phyloP scores from a whole-genome alignment of 768 basidiomycete genomes.

The Glaciozyma martinii region DNA sequence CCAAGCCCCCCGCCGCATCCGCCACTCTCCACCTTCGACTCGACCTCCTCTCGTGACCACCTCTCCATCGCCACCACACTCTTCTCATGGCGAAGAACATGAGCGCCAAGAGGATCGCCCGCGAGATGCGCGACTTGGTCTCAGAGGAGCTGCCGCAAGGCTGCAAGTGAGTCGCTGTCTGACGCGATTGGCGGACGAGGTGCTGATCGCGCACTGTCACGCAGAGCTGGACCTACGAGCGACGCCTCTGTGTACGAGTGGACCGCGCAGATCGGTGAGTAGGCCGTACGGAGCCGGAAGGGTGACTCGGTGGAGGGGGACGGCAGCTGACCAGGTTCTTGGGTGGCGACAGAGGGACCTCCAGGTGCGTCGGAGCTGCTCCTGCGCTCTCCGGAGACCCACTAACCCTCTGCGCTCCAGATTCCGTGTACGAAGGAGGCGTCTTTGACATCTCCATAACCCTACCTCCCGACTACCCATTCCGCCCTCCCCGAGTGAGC shows the following conservation, averaged over 20 bases:
- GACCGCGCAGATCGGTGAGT: constrained; percentile 12
- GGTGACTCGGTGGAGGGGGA: neutral
- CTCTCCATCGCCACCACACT: too few species aligned
- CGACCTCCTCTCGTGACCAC: too few species aligned
- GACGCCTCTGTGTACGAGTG: constrained; percentile 23
- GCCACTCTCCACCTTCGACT: too few species aligned
- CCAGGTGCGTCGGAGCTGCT: neutral
- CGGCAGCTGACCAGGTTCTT: neutral
- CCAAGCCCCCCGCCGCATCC: too few species aligned
- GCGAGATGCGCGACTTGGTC: constrained; percentile 14
- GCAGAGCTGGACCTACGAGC: neutral
- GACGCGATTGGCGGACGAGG: neutral
- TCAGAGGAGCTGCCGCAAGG: constrained; percentile 8
- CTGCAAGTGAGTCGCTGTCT: neutral
- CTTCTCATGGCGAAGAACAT: neutral
- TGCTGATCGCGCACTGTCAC: neutral
- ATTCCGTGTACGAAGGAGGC: constrained; percentile 14
- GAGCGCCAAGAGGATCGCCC: constrained; percentile 16
- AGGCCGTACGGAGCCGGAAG: too few species aligned
- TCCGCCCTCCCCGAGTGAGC: constrained; percentile 24
- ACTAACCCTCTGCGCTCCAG: neutral
- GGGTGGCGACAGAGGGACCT: constrained; percentile 17
- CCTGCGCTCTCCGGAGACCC: neutral
- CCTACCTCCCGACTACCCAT: constrained; percentile 25
- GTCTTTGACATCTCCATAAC: constrained; percentile 15